Base-by-base conservation (phyloP, 2,329 filamentous ascomycete species). In the Penicillium sp. region DNA sequence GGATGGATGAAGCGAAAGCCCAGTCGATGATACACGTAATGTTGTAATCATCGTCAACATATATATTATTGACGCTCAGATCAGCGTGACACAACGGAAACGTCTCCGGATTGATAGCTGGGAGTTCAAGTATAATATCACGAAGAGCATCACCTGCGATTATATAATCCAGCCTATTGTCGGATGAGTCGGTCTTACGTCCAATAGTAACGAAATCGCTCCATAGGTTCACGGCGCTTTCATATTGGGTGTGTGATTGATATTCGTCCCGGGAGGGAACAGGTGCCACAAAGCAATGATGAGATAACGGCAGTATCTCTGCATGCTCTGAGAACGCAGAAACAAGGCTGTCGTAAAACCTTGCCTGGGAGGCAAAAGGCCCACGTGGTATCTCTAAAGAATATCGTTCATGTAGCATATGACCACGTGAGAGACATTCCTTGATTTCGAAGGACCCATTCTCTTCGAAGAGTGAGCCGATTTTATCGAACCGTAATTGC, bases 121-220 rank as follows among this genome's bases (percentile, higher is more conserved):
- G 35, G 12, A 40, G 35, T 31, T 40, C 1, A 19, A 50, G 33
- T 40, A 50, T 45, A 56, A 69, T 60, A 6, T 66, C 60, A n/a
- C 45, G 57, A 15, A 67, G 65, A 41, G 55, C 41, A 12, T 67
- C 54, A 10, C 56, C 65, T 31, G 55, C 57, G 41, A 69, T 58
- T 0, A 66, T 63, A 45, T 69, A 71, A 35, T 69, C 67, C 4
- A 67, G 40, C 45, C 69, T 62, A 47, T 70, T 72, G 4, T 64
- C 25, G 2, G 48, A 27, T 12, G 35, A 21, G 51, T 72, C 56
- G 12, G 52, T 63, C 35, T 71, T 72, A 6, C 42, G 2, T 42
- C 64, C 57, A 29, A 66, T 15, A n/a, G 64, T 21, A 15, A 71
- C 56, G 50, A 69, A 71, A 52, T 71, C 59, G 48, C 64, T 66